Evolutionary conservation across 805 yeast species (phyloP).

Genomic region (Saccharomyces kudriavzevii): DNA sequence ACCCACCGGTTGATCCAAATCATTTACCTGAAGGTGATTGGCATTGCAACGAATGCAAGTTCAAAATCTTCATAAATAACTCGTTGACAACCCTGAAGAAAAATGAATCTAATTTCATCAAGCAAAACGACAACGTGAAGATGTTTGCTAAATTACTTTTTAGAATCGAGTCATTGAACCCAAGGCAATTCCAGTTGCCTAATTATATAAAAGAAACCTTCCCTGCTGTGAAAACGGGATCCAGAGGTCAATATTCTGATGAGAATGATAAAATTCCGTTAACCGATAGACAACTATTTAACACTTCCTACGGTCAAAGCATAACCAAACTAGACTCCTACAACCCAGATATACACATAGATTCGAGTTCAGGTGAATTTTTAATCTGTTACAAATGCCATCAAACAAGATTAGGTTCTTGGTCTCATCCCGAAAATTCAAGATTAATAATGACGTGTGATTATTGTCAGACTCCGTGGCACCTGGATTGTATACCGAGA

Average conservation of each 20-base stretch:
- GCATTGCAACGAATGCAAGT: conserved; percentile 74
- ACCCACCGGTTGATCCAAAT: conserved; percentile 77
- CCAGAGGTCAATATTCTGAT: conserved; percentile 63
- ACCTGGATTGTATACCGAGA: conserved; percentile 80
- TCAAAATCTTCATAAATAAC: conserved; percentile 23
- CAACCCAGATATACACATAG: conserved; percentile 58
- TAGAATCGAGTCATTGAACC: conserved; percentile 50
- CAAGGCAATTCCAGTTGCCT: conserved; percentile 65
- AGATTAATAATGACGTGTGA: conserved; percentile 66
- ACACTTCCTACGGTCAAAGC: conserved; percentile 37
- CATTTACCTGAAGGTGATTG: conserved; percentile 80
- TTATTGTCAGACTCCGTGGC: conserved; percentile 78
- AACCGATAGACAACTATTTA: conserved; percentile 35
- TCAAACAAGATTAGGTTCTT: conserved; percentile 48
- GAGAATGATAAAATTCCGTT: conserved; percentile 41
- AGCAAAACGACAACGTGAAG: conserved; percentile 12
- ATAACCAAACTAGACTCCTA: conserved; percentile 26
- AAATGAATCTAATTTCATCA: conserved; percentile 14
- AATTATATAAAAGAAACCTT: conserved; percentile 58
- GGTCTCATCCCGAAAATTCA: conserved; percentile 35
- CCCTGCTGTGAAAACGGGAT: conserved; percentile 60
- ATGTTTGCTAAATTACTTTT: conserved; percentile 53
- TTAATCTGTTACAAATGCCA: conserved; percentile 72
- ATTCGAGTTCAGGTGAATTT: conserved; percentile 52
- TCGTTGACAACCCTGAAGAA: conserved; percentile 8